These are phyloP conservation scores for Beverwykella pulmonaria DNA, from an alignment of 495 filamentous ascomycete species.

Conservation along the genomic window DNA sequence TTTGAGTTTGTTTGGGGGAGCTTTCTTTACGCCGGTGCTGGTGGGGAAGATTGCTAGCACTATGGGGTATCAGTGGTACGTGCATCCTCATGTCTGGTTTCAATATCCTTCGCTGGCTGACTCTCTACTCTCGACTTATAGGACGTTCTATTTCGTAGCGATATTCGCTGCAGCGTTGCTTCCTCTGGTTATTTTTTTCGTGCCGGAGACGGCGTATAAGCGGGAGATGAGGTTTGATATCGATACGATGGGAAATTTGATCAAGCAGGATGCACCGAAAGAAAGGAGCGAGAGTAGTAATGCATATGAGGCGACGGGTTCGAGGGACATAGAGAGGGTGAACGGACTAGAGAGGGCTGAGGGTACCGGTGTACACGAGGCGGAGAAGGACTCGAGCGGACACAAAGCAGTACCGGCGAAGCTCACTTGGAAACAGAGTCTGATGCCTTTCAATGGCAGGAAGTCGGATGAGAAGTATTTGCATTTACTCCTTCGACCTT, in stretches of 20 bases:
- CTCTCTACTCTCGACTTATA: too few relatives aligned
- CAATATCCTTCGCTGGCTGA: too few relatives aligned
- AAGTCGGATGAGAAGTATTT: conserved; percentile 68
- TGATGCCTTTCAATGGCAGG: conserved; percentile 77
- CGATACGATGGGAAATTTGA: conserved; percentile 34
- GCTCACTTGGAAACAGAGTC: conserved; percentile 33
- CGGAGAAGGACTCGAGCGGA: neutral
- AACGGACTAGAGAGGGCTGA: neutral
- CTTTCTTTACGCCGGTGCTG: conserved; percentile 87
- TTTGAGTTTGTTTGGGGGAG: conserved; percentile 84
- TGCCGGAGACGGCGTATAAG: conserved; percentile 81
- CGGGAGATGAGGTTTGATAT: conserved; percentile 67
- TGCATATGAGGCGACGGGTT: neutral
- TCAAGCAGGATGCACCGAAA: conserved; percentile 6
- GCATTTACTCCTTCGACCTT: conserved; percentile 63
- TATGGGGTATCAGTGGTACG: conserved; percentile 65
- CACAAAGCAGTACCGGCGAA: conserved; percentile 7
- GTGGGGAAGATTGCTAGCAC: conserved; percentile 81
- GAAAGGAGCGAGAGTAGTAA: neutral
- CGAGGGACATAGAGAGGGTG: conserved; percentile 8
- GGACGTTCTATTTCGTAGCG: conserved; percentile 50
- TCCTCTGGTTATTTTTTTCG: conserved; percentile 63
- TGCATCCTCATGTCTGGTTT: conserved; percentile 34
- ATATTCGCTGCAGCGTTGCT: conserved; percentile 50
- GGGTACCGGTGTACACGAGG: neutral